These are phyloP conservation scores for Leishmania braziliensis DNA, from an alignment of 208 protist genomes.

Conservation along the genomic window DNA sequence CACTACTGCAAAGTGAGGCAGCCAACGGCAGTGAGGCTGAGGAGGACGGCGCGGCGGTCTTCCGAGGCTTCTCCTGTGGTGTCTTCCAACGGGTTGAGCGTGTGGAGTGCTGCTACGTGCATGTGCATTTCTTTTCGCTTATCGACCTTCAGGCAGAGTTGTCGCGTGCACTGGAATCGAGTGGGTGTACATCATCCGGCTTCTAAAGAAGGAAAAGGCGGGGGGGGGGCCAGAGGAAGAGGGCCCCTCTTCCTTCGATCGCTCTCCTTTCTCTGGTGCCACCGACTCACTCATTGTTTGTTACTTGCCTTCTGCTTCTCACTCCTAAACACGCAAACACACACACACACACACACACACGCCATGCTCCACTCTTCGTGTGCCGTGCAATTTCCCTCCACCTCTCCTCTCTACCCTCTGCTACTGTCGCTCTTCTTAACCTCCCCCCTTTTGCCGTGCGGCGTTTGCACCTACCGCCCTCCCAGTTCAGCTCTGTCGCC, in stretches of 20 bases:
- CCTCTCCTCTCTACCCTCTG: neutral
- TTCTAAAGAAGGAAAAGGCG: neutral
- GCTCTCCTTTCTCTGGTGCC: neutral
- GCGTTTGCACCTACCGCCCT: neutral
- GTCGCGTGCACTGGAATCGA: neutral
- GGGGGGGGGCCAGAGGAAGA: neutral
- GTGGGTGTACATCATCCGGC: neutral
- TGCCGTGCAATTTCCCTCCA: neutral
- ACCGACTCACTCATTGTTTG: neutral
- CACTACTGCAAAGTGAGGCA: conserved; percentile 6
- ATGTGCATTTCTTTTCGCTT: neutral
- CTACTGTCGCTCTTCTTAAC: neutral
- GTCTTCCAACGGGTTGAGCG: neutral
- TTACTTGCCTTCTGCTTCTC: neutral
- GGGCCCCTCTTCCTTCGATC: neutral
- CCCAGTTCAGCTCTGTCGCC: neutral
- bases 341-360: neutral
- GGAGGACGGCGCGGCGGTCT: neutral
- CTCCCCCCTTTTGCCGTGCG: too few relatives aligned
- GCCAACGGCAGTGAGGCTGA: conserved; percentile 2
- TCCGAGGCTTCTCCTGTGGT: neutral
- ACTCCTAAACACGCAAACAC: neutral
- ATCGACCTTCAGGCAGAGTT: neutral
- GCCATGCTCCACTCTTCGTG: neutral
- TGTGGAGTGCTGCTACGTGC: neutral